These are phyloP conservation scores for Arthrobotrys conoides DNA, from an alignment of 2,329 filamentous ascomycete species.

Conservation along the genomic window DNA sequence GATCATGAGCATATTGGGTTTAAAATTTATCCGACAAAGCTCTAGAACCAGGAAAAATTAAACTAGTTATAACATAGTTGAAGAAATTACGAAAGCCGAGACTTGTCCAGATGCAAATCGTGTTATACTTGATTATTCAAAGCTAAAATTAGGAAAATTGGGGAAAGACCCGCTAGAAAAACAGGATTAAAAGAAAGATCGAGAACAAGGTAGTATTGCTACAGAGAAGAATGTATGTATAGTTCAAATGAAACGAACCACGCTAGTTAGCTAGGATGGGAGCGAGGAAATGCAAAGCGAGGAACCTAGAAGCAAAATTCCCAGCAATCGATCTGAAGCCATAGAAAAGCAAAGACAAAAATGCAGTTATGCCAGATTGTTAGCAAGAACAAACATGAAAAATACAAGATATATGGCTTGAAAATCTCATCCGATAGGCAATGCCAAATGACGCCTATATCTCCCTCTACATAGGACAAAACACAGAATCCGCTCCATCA, in stretches of 20 bases:
- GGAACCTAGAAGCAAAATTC: background rate
- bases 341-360: conserved; percentile 5
- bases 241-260: background rate
- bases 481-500: background rate
- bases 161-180: background rate
- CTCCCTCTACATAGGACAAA: conserved; percentile 15
- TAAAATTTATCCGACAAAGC: background rate
- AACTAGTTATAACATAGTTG: background rate
- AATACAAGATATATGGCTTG: background rate
- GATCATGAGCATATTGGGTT: background rate
- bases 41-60: background rate
- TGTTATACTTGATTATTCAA: background rate
- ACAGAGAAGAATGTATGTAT: conserved; percentile 24
- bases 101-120: background rate
- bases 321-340: background rate
- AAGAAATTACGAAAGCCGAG: background rate
- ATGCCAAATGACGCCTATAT: conserved; percentile 11
- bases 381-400: background rate
- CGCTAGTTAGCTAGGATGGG: background rate
- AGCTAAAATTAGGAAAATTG: background rate
- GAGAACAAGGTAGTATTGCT: conserved; percentile 24
- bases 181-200: conserved; percentile 3
- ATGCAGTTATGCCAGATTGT: background rate
- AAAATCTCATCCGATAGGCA: background rate
- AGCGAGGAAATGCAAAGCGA: background rate